Percentiles rank a stretch among this genome's conserved stretches.
These are phyloP conservation scores for Fusarium verrucosum DNA, from an alignment of 2,329 filamentous ascomycete genomes.

Conservation along the genomic window DNA sequence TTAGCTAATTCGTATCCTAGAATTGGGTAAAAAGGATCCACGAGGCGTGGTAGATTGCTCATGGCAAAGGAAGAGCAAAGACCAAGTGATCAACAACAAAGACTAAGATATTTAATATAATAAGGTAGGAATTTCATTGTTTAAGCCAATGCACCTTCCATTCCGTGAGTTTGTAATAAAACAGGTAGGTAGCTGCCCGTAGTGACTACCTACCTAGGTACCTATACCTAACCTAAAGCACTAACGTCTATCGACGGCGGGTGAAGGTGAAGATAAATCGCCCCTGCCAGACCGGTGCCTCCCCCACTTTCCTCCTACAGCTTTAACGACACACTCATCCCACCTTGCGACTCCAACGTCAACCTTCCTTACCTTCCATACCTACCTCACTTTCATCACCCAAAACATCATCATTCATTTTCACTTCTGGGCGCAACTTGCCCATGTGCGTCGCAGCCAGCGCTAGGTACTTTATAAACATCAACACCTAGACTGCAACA, in stretches of 20 bases:
- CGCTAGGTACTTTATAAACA: neutral
- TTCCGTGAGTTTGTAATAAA: too few relatives aligned
- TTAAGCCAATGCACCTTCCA: too few relatives aligned
- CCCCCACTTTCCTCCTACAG: conserved; percentile 36
- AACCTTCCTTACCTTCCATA: conserved; percentile 1
- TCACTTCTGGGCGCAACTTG: conserved; percentile 3
- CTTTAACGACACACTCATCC: conserved; percentile 26
- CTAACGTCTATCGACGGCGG: neutral
- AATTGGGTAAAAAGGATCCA: too few relatives aligned
- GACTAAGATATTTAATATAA: too few relatives aligned
- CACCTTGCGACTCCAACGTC: conserved; percentile 25
- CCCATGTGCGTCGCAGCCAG: conserved; percentile 31
- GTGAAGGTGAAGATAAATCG: neutral
- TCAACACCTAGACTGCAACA: conserved; percentile 20
- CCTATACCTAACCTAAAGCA: too few relatives aligned
- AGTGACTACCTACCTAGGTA: too few relatives aligned
- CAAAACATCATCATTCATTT: neutral
- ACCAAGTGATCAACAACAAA: too few relatives aligned
- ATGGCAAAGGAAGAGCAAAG: too few relatives aligned
- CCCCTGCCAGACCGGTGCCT: conserved; percentile 1
- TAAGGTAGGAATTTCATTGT: too few relatives aligned
- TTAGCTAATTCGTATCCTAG: too few relatives aligned
- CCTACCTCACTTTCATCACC: neutral
- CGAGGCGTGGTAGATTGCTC: too few relatives aligned
- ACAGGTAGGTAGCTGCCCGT: too few relatives aligned